phyloP scores from a whole-genome alignment of 1,284 basidiomycete genomes.

The Earliella scabrosa region DNA sequence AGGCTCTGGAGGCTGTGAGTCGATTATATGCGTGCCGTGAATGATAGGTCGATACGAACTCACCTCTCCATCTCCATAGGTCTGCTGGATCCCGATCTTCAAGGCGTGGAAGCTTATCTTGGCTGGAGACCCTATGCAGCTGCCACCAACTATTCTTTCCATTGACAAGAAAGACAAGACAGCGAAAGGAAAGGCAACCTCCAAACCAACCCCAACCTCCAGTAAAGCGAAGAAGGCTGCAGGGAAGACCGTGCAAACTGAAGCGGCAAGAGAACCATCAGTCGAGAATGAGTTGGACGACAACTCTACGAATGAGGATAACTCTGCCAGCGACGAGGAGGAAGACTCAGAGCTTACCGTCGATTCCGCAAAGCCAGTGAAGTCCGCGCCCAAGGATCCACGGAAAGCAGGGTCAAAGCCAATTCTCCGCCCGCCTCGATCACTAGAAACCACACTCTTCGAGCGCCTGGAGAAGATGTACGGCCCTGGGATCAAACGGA shows the following conservation, averaged over 20 bases:
- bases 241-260: neutral
- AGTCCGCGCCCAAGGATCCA: conserved; percentile 12
- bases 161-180: conserved; percentile 41
- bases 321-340: conserved; percentile 13
- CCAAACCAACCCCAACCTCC: neutral
- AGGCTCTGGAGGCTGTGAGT: conserved; percentile 89
- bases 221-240: conserved; percentile 36
- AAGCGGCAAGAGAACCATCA: neutral
- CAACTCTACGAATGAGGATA: neutral
- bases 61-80: conserved; percentile 44
- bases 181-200: conserved; percentile 32
- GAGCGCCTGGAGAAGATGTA: conserved; percentile 90
- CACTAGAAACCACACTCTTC: conserved; percentile 90
- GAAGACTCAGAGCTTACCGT: conserved; percentile 14
- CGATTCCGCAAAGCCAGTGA: conserved; percentile 13
- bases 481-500: conserved; percentile 81
- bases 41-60: neutral
- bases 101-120: conserved; percentile 89
- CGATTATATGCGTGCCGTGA: neutral
- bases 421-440: conserved; percentile 65
- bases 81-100: conserved; percentile 95
- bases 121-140: conserved; percentile 89
- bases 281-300: neutral
- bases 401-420: conserved; percentile 26
- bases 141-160: conserved; percentile 92